Conservation (phyloP, 805 yeast species). For the Metschnikowia orientalis region DNA sequence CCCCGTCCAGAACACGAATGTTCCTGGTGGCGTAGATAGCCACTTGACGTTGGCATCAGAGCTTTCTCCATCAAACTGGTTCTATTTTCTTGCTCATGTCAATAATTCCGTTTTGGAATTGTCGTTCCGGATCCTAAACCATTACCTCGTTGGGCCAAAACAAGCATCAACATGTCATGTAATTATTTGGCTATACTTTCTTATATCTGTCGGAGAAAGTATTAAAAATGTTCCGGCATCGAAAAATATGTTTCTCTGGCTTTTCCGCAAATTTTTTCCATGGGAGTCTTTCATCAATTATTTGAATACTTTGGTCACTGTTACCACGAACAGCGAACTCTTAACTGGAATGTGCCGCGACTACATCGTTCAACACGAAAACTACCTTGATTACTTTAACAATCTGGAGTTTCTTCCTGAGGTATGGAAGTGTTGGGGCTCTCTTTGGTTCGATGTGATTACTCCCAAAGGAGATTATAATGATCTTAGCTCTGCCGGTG, state of each 20-base stretch:
- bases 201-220: conserved; percentile 60
- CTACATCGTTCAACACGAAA: conserved; percentile 25
- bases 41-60: conserved; percentile 33
- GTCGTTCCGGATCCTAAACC: conserved; percentile 61
- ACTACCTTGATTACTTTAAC: conserved; percentile 47
- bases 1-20: conserved; percentile 2
- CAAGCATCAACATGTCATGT: conserved; percentile 69
- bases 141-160: conserved; percentile 66
- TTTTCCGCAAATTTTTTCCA: conserved; percentile 57
- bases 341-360: conserved; percentile 23
- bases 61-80: conserved; percentile 47
- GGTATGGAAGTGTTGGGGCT: conserved; percentile 84
- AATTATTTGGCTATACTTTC: conserved; percentile 71
- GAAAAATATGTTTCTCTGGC: conserved; percentile 44
- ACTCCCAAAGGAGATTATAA: conserved; percentile 49
- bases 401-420: conserved; percentile 64
- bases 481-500: conserved; percentile 50
- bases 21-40: conserved; percentile 25
- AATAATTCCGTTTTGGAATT: conserved; percentile 65
- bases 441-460: conserved; percentile 70
- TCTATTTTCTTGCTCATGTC: conserved; percentile 47
- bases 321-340: conserved; percentile 23
- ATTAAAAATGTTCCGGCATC: conserved; percentile 43
- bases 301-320: conserved; percentile 51
- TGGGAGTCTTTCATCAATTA: conserved; percentile 64